Percentiles rank a stretch among this genome's conserved stretches.
These are phyloP conservation scores for Lipomyces yamadae DNA, from an alignment of 805 yeast species.

Conservation along the genomic window DNA sequence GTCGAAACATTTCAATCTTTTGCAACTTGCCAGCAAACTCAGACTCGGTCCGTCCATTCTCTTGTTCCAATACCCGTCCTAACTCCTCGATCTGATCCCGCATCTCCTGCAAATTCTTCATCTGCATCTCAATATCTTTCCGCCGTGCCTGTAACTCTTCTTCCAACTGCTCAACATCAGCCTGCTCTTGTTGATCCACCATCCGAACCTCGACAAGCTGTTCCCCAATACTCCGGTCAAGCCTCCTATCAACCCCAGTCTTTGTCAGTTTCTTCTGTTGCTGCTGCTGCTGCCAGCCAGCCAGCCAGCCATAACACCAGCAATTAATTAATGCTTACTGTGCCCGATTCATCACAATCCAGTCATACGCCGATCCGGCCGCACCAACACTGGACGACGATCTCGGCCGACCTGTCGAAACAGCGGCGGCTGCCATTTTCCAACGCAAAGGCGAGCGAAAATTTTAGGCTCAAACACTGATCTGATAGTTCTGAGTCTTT, in stretches of 20 bases:
- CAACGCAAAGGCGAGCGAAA: too few species aligned
- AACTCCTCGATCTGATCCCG: slow-evolving; percentile 12
- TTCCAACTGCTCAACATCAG: slow-evolving; percentile 9
- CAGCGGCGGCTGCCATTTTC: too few species aligned
- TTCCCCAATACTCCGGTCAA: background rate
- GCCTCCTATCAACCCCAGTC: background rate
- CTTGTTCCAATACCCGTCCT: slow-evolving; percentile 13
- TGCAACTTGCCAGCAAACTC: slow-evolving; percentile 23
- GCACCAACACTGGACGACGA: too few species aligned
- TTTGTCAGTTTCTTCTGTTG: background rate
- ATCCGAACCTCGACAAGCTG: slow-evolving; percentile 3
- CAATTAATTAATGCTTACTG: too few species aligned
- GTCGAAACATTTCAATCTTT: slow-evolving; percentile 20
- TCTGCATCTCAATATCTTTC: slow-evolving; percentile 1
- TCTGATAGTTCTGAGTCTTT: too few species aligned
- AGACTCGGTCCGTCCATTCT: slow-evolving; percentile 10
- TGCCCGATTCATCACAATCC: too few species aligned
- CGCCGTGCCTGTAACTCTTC: slow-evolving; percentile 6
- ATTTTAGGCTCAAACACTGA: too few species aligned
- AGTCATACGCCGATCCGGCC: too few species aligned
- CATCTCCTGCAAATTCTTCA: slow-evolving; percentile 7
- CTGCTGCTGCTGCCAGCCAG: background rate
- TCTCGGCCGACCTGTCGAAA: too few species aligned
- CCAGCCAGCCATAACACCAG: too few species aligned
- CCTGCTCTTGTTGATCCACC: slow-evolving; percentile 12